Evolutionary conservation across 768 basidiomycete genomes (phyloP), one percentile per base, ranked within the genome.

Genomic region (Candolleomyces aberdarensis): DNA sequence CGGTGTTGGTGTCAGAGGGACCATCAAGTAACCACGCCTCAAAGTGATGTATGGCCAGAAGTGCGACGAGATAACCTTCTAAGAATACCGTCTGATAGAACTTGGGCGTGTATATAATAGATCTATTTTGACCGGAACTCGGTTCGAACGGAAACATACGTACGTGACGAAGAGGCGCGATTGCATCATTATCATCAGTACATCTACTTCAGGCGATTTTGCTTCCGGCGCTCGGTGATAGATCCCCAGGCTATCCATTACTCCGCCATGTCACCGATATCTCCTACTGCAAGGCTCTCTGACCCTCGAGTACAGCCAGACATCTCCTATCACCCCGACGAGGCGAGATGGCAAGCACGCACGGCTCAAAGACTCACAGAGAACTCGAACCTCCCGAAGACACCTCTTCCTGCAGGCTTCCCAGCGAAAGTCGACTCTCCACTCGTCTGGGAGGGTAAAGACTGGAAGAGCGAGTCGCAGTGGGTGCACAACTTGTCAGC

Each of bases 401-500:
- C 67, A 3, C 56, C 68, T 0, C 62, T 79, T 4, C 77, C 77
- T 2, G 61, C 63, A 15, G 75, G 77, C 0, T 79, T 77, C 60
- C 78, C 78, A 0, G 56, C 58, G 44, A 73, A 73, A 53, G 58
- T 77, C 14, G 65, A 73, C 8, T 76, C 75, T 0, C 73, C 75
- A 0, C 66, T 78, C 9, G 78, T 78, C 19, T 79, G 78, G 78
- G 76, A 79, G 66, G 76, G 78, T 3, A 74, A 73, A 19, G 78
- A 79, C 58, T 79, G 74, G 72, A 71, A 70, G 22, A 69, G 70
- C 47, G 76, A 77, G 58, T 71, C 71, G 41, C 71, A 79, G 58
- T 79, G 77, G 76, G 77, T 76, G 5, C 76, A 74, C 59, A 66
- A 71, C 2, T 69, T 79, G 13, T 72, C 62, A 14, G 32, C 62